Conservation (phyloP, 2,329 filamentous ascomycete genomes). For the Nemania sp. region DNA sequence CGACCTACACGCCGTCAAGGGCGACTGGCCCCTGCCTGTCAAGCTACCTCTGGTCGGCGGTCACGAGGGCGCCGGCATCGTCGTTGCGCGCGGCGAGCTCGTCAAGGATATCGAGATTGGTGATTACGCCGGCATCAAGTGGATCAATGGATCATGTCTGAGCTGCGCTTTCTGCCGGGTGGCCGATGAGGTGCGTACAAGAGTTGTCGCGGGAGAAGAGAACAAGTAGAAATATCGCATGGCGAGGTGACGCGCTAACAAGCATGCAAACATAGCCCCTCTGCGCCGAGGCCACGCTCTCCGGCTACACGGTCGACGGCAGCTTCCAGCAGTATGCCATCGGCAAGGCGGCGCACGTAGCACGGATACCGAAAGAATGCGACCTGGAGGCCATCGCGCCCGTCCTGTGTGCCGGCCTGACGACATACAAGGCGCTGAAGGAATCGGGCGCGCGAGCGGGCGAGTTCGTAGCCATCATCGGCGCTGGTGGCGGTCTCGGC, state of each 20-base stretch:
- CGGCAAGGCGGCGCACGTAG: conserved; percentile 83
- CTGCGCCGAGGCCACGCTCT: conserved; percentile 74
- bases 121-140: conserved; percentile 88
- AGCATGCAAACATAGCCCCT: conserved; percentile 56
- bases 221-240: no score
- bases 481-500: conserved; percentile 83
- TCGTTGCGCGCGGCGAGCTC: conserved; percentile 78
- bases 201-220: no score
- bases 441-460: conserved; percentile 76
- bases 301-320: conserved; percentile 91
- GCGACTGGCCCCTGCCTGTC: conserved; percentile 84
- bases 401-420: conserved; percentile 83
- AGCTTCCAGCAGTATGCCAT: conserved; percentile 92
- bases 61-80: conserved; percentile 77
- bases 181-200: conserved; percentile 64
- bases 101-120: conserved; percentile 80
- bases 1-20: conserved; percentile 77
- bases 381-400: conserved; percentile 78
- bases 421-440: conserved; percentile 90
- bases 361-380: conserved; percentile 77
- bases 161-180: conserved; percentile 82
- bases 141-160: conserved; percentile 88
- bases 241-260: not conserved
- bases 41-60: conserved; percentile 88
- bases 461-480: conserved; percentile 81